A percentile compares a stretch with the other conserved stretches of the same genome.
phyloP scores from a whole-genome alignment of 371 early-diverging fungal species.

The Mucor piriformis region DNA sequence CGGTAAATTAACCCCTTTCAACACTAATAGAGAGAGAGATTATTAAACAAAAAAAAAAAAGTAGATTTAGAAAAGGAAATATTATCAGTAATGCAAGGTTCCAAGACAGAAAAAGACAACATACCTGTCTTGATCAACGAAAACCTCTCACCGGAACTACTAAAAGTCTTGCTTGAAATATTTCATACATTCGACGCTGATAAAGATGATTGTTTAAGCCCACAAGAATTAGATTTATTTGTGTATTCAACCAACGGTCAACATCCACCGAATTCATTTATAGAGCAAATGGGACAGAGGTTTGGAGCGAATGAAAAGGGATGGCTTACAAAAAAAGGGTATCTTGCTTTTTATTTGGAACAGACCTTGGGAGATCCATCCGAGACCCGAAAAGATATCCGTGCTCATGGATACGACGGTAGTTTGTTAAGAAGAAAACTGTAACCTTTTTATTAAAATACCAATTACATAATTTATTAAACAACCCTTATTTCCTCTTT shows the following conservation, averaged over 20 bases:
- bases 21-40: neutral
- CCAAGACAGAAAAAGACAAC: slow-evolving; percentile 32
- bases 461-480: too few species aligned
- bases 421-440: slow-evolving; percentile 2
- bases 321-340: slow-evolving; percentile 59
- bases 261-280: slow-evolving; percentile 56
- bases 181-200: slow-evolving; percentile 61
- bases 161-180: slow-evolving; percentile 47
- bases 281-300: slow-evolving; percentile 58
- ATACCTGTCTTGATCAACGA: slow-evolving; percentile 46
- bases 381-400: slow-evolving; percentile 62
- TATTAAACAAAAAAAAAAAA: neutral
- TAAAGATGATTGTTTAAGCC: slow-evolving; percentile 48
- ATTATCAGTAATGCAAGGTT: slow-evolving; percentile 42
- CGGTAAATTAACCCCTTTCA: too few species aligned
- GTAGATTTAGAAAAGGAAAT: slow-evolving; percentile 59
- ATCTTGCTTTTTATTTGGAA: slow-evolving; percentile 63
- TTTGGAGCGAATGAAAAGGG: slow-evolving; percentile 57
- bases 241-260: slow-evolving; percentile 63
- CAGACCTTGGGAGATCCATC: slow-evolving; percentile 63
- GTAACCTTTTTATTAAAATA: too few species aligned
- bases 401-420: slow-evolving; percentile 61
- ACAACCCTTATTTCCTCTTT: too few species aligned
- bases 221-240: slow-evolving; percentile 53
- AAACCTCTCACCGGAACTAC: slow-evolving; percentile 45